phyloP scores from a whole-genome alignment of 1,284 basidiomycete species.

The Vanrija sp. region DNA sequence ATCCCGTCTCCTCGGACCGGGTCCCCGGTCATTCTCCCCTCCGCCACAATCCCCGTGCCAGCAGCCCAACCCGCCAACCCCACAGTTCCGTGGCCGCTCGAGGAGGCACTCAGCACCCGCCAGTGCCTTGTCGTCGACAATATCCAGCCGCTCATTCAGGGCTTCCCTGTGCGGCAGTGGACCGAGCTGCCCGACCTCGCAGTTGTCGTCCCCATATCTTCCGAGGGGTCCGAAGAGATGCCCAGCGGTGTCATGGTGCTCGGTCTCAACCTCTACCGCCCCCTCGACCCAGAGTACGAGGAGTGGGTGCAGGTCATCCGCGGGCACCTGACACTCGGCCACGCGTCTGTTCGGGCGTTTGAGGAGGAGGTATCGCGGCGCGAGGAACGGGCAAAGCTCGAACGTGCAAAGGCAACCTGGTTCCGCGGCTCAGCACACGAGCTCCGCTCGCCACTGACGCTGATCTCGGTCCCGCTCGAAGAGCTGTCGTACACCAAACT shows the following conservation, averaged over 20 bases:
- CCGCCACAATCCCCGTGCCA: too few species aligned
- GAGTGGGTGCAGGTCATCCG: slow-evolving; percentile 26
- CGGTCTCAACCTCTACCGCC: slow-evolving; percentile 36
- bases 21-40: too few species aligned
- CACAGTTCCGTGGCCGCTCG: slow-evolving; percentile 22
- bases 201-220: slow-evolving; percentile 37
- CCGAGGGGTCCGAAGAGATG: slow-evolving; percentile 12
- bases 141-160: slow-evolving; percentile 21
- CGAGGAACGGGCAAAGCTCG: slow-evolving; percentile 13
- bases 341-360: slow-evolving; percentile 6
- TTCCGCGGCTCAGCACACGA: slow-evolving; percentile 34
- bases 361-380: slow-evolving; percentile 8
- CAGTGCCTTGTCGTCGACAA: slow-evolving; percentile 32
- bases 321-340: slow-evolving; percentile 11
- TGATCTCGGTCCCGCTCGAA: slow-evolving; percentile 27
- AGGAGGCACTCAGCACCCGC: slow-evolving; percentile 21
- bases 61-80: too few species aligned
- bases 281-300: slow-evolving; percentile 30
- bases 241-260: slow-evolving; percentile 37
- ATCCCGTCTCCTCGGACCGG: too few species aligned
- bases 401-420: slow-evolving; percentile 25
- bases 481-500: slow-evolving; percentile 23
- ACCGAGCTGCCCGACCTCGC: slow-evolving; percentile 34
- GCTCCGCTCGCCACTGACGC: slow-evolving; percentile 27
- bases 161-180: slow-evolving; percentile 34